Evolutionary conservation across 2,329 filamentous ascomycete genomes (phyloP), one percentile per base, ranked within the genome.

Genomic region (Cryphonectria japonica): DNA sequence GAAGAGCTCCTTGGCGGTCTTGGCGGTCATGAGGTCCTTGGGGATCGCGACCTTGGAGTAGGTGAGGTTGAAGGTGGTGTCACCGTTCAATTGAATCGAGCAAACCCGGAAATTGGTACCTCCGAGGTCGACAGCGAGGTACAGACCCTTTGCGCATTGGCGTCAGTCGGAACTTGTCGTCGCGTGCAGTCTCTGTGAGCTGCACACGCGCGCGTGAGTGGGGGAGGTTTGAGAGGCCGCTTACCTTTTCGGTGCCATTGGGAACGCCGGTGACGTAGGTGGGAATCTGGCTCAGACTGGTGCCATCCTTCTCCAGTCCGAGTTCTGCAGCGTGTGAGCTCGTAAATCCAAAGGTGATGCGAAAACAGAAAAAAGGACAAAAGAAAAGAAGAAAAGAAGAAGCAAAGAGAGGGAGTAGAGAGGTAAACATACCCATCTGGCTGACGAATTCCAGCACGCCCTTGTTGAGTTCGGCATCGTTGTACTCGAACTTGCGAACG

Each of bases 71-170:
- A 98, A 98, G 70, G 94, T 98, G 77, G 92, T 95, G 83, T 98
- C 94, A 78, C 96, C 96, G 79, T 97, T 95, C 73, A 99, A 87
- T 76, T 93, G 89, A 78, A 99, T 92, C 60, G 95, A 98, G 85
- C 96, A 99, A 78, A 99, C 96, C 76, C 96, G 92, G 83, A 98
- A 97, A 84, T 99, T 99, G 75, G 96, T 99, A 77, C 96, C 96
- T 73, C 96, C 96, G n/a, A 99, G 88, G 79, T 99, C 96, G 75
- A 99, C 95, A 54, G 96, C 95, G 79, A 99, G 90, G 83, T 98
- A 99, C 54, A 98, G 86, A 64, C 96, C 96, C 94, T 97, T 76
- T 3, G 60, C 50, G 46, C 37, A 50, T 11, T 26, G 54, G 46
- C 5, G 57, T 73, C 26, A 73, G 71, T 50, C 19, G 34, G 46